Evolutionary conservation across 164 flowering plant genomes (phyloP).

Genomic region (Protea cynaroides): DNA sequence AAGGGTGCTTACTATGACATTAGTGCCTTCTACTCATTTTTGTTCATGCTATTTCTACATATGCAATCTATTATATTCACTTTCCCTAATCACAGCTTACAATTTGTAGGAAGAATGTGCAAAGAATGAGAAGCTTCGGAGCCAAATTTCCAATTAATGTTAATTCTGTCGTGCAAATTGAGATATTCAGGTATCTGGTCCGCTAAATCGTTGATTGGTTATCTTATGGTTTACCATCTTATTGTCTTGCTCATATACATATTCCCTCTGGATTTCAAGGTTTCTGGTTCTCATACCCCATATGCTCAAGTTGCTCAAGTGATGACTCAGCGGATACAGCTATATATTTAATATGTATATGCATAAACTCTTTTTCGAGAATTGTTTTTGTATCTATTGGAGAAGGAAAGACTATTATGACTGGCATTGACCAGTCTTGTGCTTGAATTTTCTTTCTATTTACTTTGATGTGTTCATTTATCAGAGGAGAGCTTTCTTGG

Average conservation of each 20-base stretch:
- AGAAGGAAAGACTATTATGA: slow-evolving; percentile 1
- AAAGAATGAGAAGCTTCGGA: slow-evolving; percentile 45
- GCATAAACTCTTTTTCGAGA: background rate
- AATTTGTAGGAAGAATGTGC: slow-evolving; percentile 56
- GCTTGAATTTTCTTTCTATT: background rate
- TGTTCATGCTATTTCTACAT: background rate
- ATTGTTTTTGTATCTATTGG: background rate
- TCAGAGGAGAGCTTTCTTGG: background rate
- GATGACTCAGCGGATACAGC: background rate
- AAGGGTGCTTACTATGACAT: too few relatives aligned
- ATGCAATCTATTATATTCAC: background rate
- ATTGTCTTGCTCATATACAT: background rate
- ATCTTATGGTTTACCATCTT: background rate
- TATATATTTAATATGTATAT: background rate
- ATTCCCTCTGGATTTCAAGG: background rate
- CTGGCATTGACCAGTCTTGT: background rate
- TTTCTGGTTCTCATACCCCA: background rate
- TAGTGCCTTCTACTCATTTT: too few relatives aligned
- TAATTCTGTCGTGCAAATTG: background rate
- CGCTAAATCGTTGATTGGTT: background rate
- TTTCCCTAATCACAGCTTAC: slow-evolving; percentile 1
- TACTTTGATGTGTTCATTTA: background rate
- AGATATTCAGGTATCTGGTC: background rate
- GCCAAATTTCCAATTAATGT: slow-evolving; percentile 13
- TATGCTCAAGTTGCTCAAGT: background rate